phyloP scores from a whole-genome alignment of 2,329 filamentous ascomycete genomes.

The Ascocoryne sarcoides region DNA sequence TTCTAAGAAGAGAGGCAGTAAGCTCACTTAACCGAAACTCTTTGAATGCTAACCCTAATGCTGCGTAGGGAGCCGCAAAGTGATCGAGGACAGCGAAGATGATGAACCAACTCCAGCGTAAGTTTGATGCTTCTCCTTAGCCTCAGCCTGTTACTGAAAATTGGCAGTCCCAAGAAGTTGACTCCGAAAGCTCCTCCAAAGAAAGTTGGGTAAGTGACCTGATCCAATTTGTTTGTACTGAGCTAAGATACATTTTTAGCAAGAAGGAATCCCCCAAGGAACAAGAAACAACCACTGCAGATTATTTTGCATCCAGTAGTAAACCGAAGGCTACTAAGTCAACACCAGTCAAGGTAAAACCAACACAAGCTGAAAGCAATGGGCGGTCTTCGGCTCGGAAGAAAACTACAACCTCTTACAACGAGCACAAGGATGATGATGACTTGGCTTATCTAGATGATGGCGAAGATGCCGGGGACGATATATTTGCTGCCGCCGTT shows the following conservation, averaged over 20 bases:
- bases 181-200: slow-evolving; percentile 47
- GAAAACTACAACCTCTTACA: slow-evolving; percentile 18
- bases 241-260: slow-evolving; percentile 7
- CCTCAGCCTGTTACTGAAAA: slow-evolving; percentile 14
- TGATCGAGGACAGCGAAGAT: slow-evolving; percentile 75
- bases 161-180: slow-evolving; percentile 31
- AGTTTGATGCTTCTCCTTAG: slow-evolving; percentile 8
- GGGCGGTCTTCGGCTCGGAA: slow-evolving; percentile 24
- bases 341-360: slow-evolving; percentile 20
- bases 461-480: slow-evolving; percentile 61
- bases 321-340: slow-evolving; percentile 22
- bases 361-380: slow-evolving; percentile 14
- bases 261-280: slow-evolving; percentile 26
- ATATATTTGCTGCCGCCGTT: slow-evolving; percentile 71
- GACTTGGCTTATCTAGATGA: slow-evolving; percentile 55
- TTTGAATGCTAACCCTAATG: not conserved
- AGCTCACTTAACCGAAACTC: slow-evolving; percentile 1
- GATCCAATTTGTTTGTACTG: not conserved
- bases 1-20: slow-evolving; percentile 26
- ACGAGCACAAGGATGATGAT: slow-evolving; percentile 35
- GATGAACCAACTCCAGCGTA: slow-evolving; percentile 48
- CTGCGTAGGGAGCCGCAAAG: slow-evolving; percentile 47
- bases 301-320: slow-evolving; percentile 29
- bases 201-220: slow-evolving; percentile 41
- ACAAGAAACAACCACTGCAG: slow-evolving; percentile 27